A percentile compares a stretch with the other conserved stretches of the same genome.
Conservation (phyloP, 495 filamentous ascomycete species). For the Parathielavia hyrcaniae region DNA sequence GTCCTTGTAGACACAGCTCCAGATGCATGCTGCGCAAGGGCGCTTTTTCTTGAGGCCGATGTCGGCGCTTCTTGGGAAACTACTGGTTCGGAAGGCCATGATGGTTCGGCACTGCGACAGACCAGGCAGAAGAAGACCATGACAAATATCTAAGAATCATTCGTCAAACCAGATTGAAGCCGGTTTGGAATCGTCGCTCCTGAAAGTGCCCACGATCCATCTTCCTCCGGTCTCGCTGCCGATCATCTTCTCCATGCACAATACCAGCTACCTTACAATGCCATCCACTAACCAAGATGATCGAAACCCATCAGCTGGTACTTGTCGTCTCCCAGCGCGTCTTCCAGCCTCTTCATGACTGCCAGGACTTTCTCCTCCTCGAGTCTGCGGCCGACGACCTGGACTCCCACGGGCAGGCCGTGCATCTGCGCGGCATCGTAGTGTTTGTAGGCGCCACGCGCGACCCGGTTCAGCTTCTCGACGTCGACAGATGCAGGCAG, state of each 20-base stretch:
- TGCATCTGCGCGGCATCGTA: slow-evolving; percentile 82
- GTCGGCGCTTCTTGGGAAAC: slow-evolving; percentile 7
- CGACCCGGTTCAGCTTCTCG: slow-evolving; percentile 67
- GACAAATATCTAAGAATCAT: not conserved
- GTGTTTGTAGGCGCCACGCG: slow-evolving; percentile 75
- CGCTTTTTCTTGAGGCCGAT: not conserved
- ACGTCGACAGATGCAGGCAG: slow-evolving; percentile 54
- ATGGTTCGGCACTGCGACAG: not conserved
- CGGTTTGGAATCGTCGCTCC: not conserved
- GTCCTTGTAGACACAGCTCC: not conserved
- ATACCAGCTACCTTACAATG: not conserved
- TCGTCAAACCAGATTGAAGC: not conserved
- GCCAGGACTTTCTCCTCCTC: slow-evolving; percentile 91
- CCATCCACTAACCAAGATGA: slow-evolving; percentile 20
- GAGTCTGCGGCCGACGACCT: slow-evolving; percentile 76
- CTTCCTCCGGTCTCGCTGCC: slow-evolving; percentile 1
- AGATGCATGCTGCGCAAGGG: not conserved
- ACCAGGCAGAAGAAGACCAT: not conserved
- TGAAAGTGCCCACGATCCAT: not conserved
- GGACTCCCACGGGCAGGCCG: slow-evolving; percentile 79
- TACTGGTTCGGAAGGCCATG: not conserved
- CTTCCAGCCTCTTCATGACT: slow-evolving; percentile 72
- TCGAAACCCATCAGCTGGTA: slow-evolving; percentile 57
- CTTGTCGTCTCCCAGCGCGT: slow-evolving; percentile 59
- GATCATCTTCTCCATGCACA: not conserved